Conservation (phyloP, 2,329 filamentous ascomycete species). For the Alternaria novae-zelandiae region DNA sequence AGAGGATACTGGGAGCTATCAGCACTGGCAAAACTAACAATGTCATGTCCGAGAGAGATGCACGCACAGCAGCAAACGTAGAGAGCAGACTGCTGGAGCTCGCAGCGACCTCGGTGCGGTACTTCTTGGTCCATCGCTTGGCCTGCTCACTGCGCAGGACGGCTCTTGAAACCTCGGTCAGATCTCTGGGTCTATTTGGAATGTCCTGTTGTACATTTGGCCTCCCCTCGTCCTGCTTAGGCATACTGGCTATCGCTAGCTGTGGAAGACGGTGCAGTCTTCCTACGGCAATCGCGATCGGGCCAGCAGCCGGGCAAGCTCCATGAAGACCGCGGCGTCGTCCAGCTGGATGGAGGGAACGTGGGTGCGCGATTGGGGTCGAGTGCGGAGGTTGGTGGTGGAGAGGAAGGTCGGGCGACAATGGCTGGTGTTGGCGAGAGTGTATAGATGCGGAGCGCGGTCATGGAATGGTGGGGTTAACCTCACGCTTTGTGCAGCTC, state of each 20-base stretch:
- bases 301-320: conserved; percentile 59
- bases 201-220: conserved; percentile 29
- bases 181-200: conserved; percentile 46
- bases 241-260: conserved; percentile 56
- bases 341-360: conserved; percentile 22
- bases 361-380: conserved; percentile 15
- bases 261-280: conserved; percentile 61
- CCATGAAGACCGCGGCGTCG: conserved; percentile 56
- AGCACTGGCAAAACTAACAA: conserved; percentile 12
- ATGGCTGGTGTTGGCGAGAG: conserved; percentile 32
- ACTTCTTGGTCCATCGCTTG: conserved; percentile 71
- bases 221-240: conserved; percentile 38
- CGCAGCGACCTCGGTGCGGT: conserved; percentile 81
- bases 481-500: conserved; percentile 34
- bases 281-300: conserved; percentile 67
- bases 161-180: conserved; percentile 42
- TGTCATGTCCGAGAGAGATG: background rate
- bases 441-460: conserved; percentile 26
- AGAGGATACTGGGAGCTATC: conserved; percentile 68
- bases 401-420: conserved; percentile 29
- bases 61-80: conserved; percentile 70
- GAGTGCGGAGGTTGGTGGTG: conserved; percentile 5
- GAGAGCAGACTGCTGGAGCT: conserved; percentile 78
- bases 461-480: conserved; percentile 48
- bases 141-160: conserved; percentile 51